Percentiles rank a stretch among this genome's conserved stretches.
Evolutionary conservation across 768 basidiomycete genomes (phyloP).

Genomic region (Suillus decipiens): DNA sequence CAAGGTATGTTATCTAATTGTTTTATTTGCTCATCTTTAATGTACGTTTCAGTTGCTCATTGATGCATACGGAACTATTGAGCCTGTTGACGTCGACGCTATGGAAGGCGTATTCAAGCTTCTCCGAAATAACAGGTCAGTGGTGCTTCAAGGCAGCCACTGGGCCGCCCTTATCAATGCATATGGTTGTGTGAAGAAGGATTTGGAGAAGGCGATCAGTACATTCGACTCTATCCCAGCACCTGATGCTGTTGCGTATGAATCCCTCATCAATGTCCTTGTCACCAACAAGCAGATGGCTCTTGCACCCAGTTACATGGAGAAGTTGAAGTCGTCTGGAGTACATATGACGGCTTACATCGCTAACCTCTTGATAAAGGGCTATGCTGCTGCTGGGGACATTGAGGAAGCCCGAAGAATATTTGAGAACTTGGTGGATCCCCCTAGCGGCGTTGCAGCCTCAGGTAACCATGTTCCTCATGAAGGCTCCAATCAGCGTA

Average conservation of each 20-base stretch:
- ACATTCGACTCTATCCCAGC: constrained; percentile 77
- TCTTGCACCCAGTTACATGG: constrained; percentile 67
- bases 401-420: constrained; percentile 71
- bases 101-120: constrained; percentile 79
- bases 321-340: constrained; percentile 57
- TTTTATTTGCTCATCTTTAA: constrained; percentile 6
- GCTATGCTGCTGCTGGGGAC: constrained; percentile 65
- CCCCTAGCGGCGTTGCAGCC: constrained; percentile 82
- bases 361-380: constrained; percentile 66
- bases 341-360: constrained; percentile 96
- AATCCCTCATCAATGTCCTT: constrained; percentile 86
- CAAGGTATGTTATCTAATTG: constrained; percentile 56
- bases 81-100: constrained; percentile 71
- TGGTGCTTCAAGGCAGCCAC: constrained; percentile 52
- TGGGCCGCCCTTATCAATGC: constrained; percentile 90
- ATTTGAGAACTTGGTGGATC: constrained; percentile 82
- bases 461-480: constrained; percentile 85
- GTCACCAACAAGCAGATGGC: constrained; percentile 79
- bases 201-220: constrained; percentile 74
- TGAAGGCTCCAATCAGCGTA: constrained; percentile 34
- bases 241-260: constrained; percentile 85
- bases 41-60: constrained; percentile 64
- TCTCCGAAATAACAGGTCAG: constrained; percentile 39
- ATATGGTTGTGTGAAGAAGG: constrained; percentile 76
- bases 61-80: constrained; percentile 84